A percentile compares a stretch with the other conserved stretches of the same genome.
Conservation (phyloP, 352 stramenopile genomes). For the Phytophthora rubi region DNA sequence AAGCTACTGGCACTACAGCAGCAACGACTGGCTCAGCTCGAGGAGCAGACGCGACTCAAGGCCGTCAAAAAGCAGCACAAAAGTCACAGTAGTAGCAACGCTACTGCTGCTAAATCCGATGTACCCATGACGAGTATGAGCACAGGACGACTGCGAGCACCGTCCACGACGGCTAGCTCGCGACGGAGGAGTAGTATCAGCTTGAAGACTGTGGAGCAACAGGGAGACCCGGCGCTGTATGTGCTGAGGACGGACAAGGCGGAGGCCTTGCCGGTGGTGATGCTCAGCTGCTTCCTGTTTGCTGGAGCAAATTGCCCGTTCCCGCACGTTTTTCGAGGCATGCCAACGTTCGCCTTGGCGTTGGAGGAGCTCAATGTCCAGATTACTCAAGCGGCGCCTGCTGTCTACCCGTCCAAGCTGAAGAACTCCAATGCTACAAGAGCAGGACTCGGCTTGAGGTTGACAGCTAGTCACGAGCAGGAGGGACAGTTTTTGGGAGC, state of each 20-base stretch:
- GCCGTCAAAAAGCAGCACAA: slow-evolving; percentile 26
- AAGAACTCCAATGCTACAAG: slow-evolving; percentile 63
- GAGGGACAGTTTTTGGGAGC: slow-evolving; percentile 69
- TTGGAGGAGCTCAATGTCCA: slow-evolving; percentile 76
- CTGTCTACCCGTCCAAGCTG: slow-evolving; percentile 72
- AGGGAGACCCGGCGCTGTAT: slow-evolving; percentile 31
- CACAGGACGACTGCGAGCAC: slow-evolving; percentile 14
- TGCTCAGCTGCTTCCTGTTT: slow-evolving; percentile 75
- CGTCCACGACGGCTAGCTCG: slow-evolving; percentile 5
- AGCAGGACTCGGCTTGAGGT: slow-evolving; percentile 60
- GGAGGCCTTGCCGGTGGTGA: slow-evolving; percentile 55
- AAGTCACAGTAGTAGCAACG: slow-evolving; percentile 21
- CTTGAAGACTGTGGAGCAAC: slow-evolving; percentile 24
- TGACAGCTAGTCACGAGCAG: slow-evolving; percentile 69
- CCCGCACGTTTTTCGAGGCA: slow-evolving; percentile 64
- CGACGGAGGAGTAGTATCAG: slow-evolving; percentile 26
- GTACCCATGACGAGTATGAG: slow-evolving; percentile 20
- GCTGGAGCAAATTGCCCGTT: slow-evolving; percentile 79
- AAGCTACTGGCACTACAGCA: slow-evolving; percentile 30
- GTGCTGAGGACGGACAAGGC: slow-evolving; percentile 40
- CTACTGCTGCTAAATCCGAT: slow-evolving; percentile 1
- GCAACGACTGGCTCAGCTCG: slow-evolving; percentile 29
- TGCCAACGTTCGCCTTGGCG: slow-evolving; percentile 78
- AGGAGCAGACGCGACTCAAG: slow-evolving; percentile 25
- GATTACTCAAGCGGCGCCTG: slow-evolving; percentile 46